These are phyloP conservation scores for Cadophora luteo-olivacea DNA, from an alignment of 2,329 filamentous ascomycete genomes.

Conservation along the genomic window DNA sequence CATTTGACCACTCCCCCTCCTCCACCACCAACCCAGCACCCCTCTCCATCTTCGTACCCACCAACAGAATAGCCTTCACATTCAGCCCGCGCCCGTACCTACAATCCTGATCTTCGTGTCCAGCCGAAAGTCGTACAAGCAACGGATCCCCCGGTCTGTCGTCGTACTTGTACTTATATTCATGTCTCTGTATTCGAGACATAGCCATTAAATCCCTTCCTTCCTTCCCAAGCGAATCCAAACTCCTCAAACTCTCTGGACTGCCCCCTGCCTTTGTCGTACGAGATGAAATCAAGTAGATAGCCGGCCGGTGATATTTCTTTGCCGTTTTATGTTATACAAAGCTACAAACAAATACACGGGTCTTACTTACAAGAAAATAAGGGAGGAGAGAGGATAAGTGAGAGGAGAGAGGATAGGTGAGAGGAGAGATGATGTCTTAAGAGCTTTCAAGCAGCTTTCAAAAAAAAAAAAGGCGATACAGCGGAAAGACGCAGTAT, in stretches of 20 bases:
- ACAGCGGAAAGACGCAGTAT: not conserved
- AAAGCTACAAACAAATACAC: not conserved
- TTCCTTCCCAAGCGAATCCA: no score
- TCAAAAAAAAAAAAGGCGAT: no score
- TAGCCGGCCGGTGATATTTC: not conserved
- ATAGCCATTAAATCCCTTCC: not conserved
- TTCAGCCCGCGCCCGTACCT: no score
- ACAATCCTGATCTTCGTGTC: not conserved
- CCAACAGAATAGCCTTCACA: not conserved
- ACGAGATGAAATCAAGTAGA: not conserved
- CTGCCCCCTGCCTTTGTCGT: not conserved
- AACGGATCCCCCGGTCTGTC: not conserved
- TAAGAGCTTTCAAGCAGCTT: not conserved
- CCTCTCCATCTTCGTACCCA: not conserved
- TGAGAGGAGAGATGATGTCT: not conserved
- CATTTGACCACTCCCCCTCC: no score
- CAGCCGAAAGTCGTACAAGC: not conserved
- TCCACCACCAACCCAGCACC: not conserved
- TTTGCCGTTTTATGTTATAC: not conserved
- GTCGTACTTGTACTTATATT: slow-evolving; percentile 10
- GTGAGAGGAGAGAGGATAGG: no score
- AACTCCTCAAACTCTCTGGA: not conserved
- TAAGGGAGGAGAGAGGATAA: no score
- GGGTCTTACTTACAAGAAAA: no score
- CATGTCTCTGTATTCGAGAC: not conserved